A percentile compares a stretch with the other conserved stretches of the same genome.
Conservation (phyloP, 2,329 filamentous ascomycete genomes). For the Ceratocystis smalleyi region DNA sequence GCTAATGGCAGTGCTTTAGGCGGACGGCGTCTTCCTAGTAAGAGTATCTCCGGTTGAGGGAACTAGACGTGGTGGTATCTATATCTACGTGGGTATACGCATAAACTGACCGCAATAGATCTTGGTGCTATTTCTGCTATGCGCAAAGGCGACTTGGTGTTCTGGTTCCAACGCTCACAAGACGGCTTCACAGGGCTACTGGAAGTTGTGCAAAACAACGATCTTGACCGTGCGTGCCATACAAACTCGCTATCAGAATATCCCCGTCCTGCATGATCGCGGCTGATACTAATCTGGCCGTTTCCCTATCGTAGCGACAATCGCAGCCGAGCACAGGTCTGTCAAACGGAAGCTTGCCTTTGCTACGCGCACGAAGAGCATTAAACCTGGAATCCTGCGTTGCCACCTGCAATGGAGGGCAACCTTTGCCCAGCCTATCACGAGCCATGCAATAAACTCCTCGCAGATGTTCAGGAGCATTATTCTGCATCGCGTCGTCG, state of each 20-base stretch:
- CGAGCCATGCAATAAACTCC: background rate
- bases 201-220: background rate
- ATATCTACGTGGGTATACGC: background rate
- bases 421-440: slow-evolving; percentile 11
- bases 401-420: slow-evolving; percentile 12
- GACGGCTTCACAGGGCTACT: slow-evolving; percentile 11
- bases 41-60: background rate
- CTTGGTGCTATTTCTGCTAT: slow-evolving; percentile 12
- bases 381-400: slow-evolving; percentile 5
- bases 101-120: background rate
- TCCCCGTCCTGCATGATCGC: background rate
- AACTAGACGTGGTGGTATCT: background rate
- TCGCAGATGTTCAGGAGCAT: background rate
- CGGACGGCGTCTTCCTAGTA: slow-evolving; percentile 8
- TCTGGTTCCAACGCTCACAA: slow-evolving; percentile 12
- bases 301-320: background rate
- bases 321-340: background rate
- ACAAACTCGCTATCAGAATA: background rate
- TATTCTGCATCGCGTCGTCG: background rate
- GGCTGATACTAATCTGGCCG: background rate
- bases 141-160: slow-evolving; percentile 12
- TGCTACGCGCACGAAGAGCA: background rate
- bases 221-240: background rate
- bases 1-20: background rate
- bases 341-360: slow-evolving; percentile 7